Base-by-base conservation (phyloP, 129 eudicot species). In the Centella asiatica region DNA sequence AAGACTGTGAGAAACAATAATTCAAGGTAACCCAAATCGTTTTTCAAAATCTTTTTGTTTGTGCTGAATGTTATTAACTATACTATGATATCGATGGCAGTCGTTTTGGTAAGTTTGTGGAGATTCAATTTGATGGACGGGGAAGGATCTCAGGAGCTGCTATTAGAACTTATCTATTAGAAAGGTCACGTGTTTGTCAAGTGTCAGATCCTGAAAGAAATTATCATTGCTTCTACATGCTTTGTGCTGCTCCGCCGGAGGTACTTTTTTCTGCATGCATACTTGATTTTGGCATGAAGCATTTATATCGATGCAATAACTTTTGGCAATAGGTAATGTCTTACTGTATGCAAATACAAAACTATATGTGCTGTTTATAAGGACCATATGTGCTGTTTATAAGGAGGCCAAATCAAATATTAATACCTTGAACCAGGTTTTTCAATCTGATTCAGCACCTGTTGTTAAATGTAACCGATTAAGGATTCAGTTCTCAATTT, bases 31-130 rank as follows among this genome's bases (percentile, higher is more conserved):
- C 60, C 28, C 17, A 34, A 36, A 29, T 54, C 31, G 18, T 66
- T 6, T 23, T 4, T 10, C 22, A 14, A 52, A 75, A 54, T 32
- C 45, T 54, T 44, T 42, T 39, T 66, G 18, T 20, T 24, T 44
- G 17, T 44, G 25, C 19, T 31, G 14, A 6, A 49, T 52, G 14
- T 50, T 7, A 25, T 47, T 4, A 48, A 19, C 32, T 47, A 17
- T 0, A 53, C 14, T 20, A 12, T 27, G 62, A 29, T 56, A 7
- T 27, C 53, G 57, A 33, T 62, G 52, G 59, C 89, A 90, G 97
- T 66, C 97, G 97, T 51, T 90, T 90, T 79, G 97, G 97, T 24
- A 90, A 90, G 65, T 90, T 86, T 76, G 97, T 90, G 47, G 97
- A 90, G 83, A 44, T 90, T 57, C 97, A 90, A 69, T 90, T 90